Evolutionary conservation across 257 asterid genomes (phyloP).

Genomic region (Fraxinus pennsylvanica): DNA sequence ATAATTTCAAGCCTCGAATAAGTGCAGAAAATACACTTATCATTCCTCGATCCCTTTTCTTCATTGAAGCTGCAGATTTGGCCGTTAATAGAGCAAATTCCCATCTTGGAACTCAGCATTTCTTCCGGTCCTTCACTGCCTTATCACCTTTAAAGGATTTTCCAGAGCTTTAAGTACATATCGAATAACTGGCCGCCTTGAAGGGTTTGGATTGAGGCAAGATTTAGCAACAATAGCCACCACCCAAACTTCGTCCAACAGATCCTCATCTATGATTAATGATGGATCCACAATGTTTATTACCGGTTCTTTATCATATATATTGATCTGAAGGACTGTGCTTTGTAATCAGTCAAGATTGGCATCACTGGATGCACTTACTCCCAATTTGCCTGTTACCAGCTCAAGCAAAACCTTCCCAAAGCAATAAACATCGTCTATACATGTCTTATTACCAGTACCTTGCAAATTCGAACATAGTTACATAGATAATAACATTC

Average conservation of each 20-base stretch:
- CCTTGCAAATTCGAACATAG: background rate
- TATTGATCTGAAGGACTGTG: constrained; percentile 37
- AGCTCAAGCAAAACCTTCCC: constrained; percentile 68
- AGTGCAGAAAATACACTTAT: no score
- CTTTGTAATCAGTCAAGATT: constrained; percentile 42
- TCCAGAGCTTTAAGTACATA: background rate
- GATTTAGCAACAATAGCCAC: constrained; percentile 40
- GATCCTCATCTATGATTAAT: constrained; percentile 13
- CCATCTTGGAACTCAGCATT: no score
- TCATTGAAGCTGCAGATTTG: no score
- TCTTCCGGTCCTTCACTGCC: constrained; percentile 23
- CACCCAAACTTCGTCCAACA: constrained; percentile 30
- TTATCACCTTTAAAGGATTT: constrained; percentile 48
- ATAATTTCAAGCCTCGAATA: no score
- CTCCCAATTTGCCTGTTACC: constrained; percentile 59
- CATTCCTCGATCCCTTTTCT: no score
- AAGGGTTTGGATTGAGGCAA: constrained; percentile 56
- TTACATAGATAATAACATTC: no score
- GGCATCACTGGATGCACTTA: constrained; percentile 46
- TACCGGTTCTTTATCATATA: constrained; percentile 51
- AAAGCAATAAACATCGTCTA: constrained; percentile 55
- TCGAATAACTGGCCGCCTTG: constrained; percentile 50
- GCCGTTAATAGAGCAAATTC: no score
- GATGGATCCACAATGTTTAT: constrained; percentile 51
- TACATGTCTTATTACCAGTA: constrained; percentile 32